Base-by-base conservation (phyloP, 2,329 filamentous ascomycete genomes). In the Rosellinia necatrix region DNA sequence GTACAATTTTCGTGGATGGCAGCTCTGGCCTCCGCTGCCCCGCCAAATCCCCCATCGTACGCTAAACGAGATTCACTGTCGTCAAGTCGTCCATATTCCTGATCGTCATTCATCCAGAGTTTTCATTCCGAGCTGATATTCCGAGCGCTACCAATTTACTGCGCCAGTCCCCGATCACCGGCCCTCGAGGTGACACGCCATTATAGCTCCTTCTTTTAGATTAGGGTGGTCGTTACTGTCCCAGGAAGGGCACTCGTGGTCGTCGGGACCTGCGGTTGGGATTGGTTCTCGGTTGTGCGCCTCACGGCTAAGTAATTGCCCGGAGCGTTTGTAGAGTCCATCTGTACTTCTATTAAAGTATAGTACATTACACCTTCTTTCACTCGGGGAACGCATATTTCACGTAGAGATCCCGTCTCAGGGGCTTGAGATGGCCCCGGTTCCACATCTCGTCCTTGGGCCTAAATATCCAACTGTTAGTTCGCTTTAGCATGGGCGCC, bases 271-370 rank as follows among this genome's bases (percentile, higher is more conserved):
- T 60, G 58, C 25, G 60, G 13, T 10, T 68, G 59, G 61, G 61
- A 32, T 43, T 64, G 41, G 40, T 69, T 64, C 13, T 67, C 55
- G 64, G 61, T 60, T 53, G 73, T 72, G 58, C 73, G 70, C 30
- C 68, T 68, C 15, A 78, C 64, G 13, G 69, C 70, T 72, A 74
- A 76, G 58, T 75, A 68, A 52, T 72, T 71, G 29, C 72, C 72
- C 2, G 72, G 71, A 1, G 71, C 63, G 40, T 74, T 71, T 52
- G 66, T 69, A 13, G 71, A 68, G 35, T 72, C 72, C 34, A 76
- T 70, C 38, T 80, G 77, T 74, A 80, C 77, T 46, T 80, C 77
- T 75, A 79, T 78, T 47, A 79, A 56, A 7, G 73, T 75, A 63
- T 82, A 82, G 51, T 77, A 74, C 38, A 82, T 62, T 19, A 75